Percentiles rank a stretch among this genome's conserved stretches.
These are phyloP conservation scores for Paxillus ammoniavirescens DNA, from an alignment of 768 basidiomycete species.

Conservation along the genomic window DNA sequence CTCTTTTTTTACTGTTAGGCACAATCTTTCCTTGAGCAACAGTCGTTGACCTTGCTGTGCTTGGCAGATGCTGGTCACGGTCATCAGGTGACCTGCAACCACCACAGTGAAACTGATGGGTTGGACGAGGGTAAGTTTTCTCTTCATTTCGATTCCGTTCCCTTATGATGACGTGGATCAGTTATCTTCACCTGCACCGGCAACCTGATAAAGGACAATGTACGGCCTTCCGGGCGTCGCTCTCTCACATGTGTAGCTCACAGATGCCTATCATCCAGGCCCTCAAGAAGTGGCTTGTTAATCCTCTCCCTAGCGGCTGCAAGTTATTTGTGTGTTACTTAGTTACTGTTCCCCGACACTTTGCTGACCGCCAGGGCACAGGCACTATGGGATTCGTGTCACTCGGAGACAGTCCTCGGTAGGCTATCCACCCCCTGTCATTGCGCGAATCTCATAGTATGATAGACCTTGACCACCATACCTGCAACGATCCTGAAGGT, in stretches of 20 bases:
- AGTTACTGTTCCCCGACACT: neutral
- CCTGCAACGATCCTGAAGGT: constrained; percentile 20
- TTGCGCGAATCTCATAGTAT: neutral
- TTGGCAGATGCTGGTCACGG: constrained; percentile 52
- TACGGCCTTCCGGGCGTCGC: constrained; percentile 16
- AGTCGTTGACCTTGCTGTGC: neutral
- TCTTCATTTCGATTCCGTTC: neutral
- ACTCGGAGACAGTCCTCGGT: constrained; percentile 31
- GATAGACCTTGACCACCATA: constrained; percentile 27
- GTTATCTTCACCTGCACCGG: constrained; percentile 11
- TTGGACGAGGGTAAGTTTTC: constrained; percentile 46
- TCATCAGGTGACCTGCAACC: constrained; percentile 39
- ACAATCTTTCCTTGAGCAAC: neutral
- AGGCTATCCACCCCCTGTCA: neutral
- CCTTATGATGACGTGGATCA: constrained; percentile 4
- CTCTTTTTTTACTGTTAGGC: constrained; percentile 58
- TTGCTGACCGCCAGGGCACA: constrained; percentile 1
- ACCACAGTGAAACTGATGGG: constrained; percentile 49
- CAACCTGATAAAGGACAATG: constrained; percentile 23
- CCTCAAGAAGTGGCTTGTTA: constrained; percentile 22
- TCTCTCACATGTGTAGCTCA: constrained; percentile 34
- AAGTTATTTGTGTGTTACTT: constrained; percentile 25
- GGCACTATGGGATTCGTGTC: constrained; percentile 31
- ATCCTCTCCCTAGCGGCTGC: constrained; percentile 26
- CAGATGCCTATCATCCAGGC: constrained; percentile 6